Evolutionary conservation across 2,329 filamentous ascomycete species (phyloP), one percentile per base, ranked within the genome.

Genomic region (Ilyonectria mors-panacis): DNA sequence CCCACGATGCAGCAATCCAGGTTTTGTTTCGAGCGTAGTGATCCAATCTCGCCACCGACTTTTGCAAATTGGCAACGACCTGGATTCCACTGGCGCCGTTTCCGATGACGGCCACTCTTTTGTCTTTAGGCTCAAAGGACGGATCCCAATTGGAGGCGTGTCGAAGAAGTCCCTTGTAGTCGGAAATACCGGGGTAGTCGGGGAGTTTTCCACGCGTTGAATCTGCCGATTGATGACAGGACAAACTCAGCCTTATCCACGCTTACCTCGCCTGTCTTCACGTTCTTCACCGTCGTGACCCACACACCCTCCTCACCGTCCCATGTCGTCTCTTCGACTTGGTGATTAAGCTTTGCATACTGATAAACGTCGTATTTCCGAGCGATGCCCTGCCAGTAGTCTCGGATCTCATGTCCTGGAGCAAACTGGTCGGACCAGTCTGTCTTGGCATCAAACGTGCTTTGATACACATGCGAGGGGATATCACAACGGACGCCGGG

Each of bases 371-470:
- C 84, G 76, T 93, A 86, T 71, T 93, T 92, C 8, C 81, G 81
- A 0, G 91, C 90, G 3, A 92, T 78, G 0, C 78, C 78, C 71
- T 92, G 85, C 89, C 90, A 90, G 75, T 94, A 94, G 17, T 88
- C 84, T 7, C 85, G 81, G 65, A 94, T 94, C 77, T 94, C 92
- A 4, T 81, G 76, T 0, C 91, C 91, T 42, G 88, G 87, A 0
- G 91, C 87, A 73, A 92, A 94, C 66, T 90, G 85, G 71, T 93
- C 89, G 0, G 85, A 86, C 92, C 92, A 94, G 70, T 92, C 84
- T 0, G 85, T 87, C 63, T 93, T 93, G 1, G 91, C 90, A 7
- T 85, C 83, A 76, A 93, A 93, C 0, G 88, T 89, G 8, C 87
- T 87, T 74, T 93, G 91, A 72, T 94, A 94, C 21, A 91, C 89